phyloP scores from a whole-genome alignment of 2,329 filamentous ascomycete species.

The Fusarium pininemorale region DNA sequence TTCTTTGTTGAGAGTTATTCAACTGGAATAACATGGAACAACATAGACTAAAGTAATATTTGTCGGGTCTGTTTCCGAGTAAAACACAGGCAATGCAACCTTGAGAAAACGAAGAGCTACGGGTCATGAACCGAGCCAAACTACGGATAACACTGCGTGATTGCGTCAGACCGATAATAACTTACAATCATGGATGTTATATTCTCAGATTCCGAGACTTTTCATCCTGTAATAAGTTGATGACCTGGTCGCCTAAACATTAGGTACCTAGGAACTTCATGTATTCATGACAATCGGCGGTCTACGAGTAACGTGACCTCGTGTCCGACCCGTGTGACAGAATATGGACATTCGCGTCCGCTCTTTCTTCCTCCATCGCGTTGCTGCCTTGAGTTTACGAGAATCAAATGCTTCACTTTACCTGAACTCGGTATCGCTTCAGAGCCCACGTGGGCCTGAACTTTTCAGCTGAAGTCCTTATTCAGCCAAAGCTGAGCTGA shows the following conservation, averaged over 20 bases:
- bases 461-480: not conserved
- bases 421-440: not conserved
- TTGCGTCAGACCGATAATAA: not conserved
- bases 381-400: not conserved
- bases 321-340: constrained; percentile 12
- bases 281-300: not conserved
- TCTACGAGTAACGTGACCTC: constrained; percentile 4
- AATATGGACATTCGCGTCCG: not conserved
- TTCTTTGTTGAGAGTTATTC: not conserved
- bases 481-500: not conserved
- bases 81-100: not conserved
- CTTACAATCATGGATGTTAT: not conserved
- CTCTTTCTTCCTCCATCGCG: not conserved
- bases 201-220: not conserved
- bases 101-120: not conserved
- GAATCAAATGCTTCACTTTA: not conserved
- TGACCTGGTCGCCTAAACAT: not conserved
- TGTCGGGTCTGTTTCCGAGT: not conserved
- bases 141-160: not conserved
- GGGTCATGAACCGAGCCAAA: not conserved
- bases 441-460: not conserved
- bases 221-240: not conserved
- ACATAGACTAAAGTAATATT: not conserved
- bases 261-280: not conserved
- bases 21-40: not conserved